phyloP scores from a whole-genome alignment of 768 basidiomycete species.

The Coprinellus micaceus region DNA sequence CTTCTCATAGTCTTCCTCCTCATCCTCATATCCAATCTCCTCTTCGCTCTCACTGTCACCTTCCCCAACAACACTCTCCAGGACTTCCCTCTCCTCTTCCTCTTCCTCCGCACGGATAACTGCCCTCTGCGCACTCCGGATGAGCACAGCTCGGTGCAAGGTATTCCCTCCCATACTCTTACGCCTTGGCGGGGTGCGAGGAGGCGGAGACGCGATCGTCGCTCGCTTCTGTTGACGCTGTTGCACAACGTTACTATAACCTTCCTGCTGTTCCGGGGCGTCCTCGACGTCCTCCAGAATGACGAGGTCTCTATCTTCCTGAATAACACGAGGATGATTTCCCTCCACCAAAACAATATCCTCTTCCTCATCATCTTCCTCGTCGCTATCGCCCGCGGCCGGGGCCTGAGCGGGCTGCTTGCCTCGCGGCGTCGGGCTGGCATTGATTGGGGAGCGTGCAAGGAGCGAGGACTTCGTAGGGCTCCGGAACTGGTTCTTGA shows the following conservation, averaged over 20 bases:
- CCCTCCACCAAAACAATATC: conserved; percentile 63
- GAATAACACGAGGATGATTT: conserved; percentile 61
- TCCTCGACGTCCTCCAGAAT: conserved; percentile 52
- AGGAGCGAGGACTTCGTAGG: conserved; percentile 24
- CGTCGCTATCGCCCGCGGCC: conserved; percentile 15
- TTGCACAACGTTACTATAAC: background rate
- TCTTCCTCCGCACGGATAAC: conserved; percentile 49
- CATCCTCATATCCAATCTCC: conserved; percentile 21
- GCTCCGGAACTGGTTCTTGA: conserved; percentile 37
- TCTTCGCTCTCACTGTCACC: conserved; percentile 23
- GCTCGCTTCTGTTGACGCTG: conserved; percentile 14
- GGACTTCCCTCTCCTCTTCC: conserved; percentile 49
- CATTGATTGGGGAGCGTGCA: conserved; percentile 19
- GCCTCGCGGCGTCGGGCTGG: conserved; percentile 1
- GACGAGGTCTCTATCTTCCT: conserved; percentile 67
- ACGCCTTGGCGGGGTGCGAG: conserved; percentile 33
- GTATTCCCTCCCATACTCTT: conserved; percentile 43
- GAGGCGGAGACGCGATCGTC: conserved; percentile 15
- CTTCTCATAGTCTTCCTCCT: conserved; percentile 15
- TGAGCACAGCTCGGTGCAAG: conserved; percentile 66
- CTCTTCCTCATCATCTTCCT: conserved; percentile 40
- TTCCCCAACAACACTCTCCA: conserved; percentile 37
- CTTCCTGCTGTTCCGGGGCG: too few relatives aligned
- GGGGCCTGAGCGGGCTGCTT: background rate
- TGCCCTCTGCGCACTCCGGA: conserved; percentile 65